A percentile compares a stretch with the other conserved stretches of the same genome.
Evolutionary conservation across 768 basidiomycete genomes (phyloP).

Genomic region (Auricularia sp.): DNA sequence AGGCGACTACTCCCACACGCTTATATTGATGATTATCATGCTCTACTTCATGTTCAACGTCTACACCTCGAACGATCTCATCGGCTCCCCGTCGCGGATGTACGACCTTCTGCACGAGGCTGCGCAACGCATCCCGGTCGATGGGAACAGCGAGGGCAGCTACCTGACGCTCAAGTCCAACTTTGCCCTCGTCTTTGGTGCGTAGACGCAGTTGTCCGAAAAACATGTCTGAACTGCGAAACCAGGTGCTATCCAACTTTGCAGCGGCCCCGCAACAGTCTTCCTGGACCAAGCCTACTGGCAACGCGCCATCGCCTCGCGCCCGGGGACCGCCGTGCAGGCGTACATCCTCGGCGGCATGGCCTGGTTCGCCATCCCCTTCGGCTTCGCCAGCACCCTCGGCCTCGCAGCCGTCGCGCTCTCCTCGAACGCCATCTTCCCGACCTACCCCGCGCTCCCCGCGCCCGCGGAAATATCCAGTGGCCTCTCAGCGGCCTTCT

Average conservation of each 20-base stretch:
- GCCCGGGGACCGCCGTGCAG: constrained; percentile 25
- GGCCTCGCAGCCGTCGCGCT: constrained; percentile 32
- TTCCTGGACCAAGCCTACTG: constrained; percentile 31
- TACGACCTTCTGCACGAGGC: constrained; percentile 41
- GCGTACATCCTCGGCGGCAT: constrained; percentile 44
- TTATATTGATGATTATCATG: constrained; percentile 34
- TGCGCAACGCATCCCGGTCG: constrained; percentile 33
- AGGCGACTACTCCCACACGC: constrained; percentile 35
- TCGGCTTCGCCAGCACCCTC: constrained; percentile 35
- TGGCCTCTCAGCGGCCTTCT: constrained; percentile 37
- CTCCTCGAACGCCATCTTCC: constrained; percentile 36
- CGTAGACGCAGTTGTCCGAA: constrained; percentile 27
- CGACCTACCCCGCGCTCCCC: constrained; percentile 39
- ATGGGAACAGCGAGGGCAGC: constrained; percentile 39
- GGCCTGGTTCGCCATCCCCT: constrained; percentile 49
- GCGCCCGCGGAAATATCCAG: constrained; percentile 24
- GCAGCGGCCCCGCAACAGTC: constrained; percentile 11
- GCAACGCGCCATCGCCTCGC: constrained; percentile 36
- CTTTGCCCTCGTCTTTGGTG: constrained; percentile 32
- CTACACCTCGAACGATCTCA: constrained; percentile 25
- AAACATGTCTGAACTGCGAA: not conserved
- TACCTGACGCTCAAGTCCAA: constrained; percentile 50
- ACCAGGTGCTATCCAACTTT: constrained; percentile 1
- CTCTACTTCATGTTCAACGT: constrained; percentile 25
- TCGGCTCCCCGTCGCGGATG: constrained; percentile 30